phyloP scores from a whole-genome alignment of 2,329 filamentous ascomycete genomes.

The Onygena corvina region DNA sequence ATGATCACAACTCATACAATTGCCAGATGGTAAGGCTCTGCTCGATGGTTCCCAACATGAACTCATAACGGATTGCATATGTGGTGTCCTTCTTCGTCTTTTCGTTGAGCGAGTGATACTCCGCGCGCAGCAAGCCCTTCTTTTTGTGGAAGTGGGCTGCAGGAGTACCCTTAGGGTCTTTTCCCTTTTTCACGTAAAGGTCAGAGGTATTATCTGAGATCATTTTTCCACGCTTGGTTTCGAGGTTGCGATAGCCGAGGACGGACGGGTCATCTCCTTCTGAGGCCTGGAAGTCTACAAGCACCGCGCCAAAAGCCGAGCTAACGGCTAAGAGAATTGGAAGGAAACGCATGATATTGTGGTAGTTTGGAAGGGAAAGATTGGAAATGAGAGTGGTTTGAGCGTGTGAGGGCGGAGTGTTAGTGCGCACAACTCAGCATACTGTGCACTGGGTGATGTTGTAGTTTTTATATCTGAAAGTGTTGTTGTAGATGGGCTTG shows the following conservation, averaged over 20 bases:
- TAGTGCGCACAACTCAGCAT: too few relatives aligned
- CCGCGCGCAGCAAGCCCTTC: conserved; percentile 10
- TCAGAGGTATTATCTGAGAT: conserved; percentile 10
- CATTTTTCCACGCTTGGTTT: conserved; percentile 8
- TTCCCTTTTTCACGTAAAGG: conserved; percentile 11
- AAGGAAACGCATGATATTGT: conserved; percentile 11
- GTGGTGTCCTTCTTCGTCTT: conserved; percentile 11
- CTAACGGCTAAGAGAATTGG: conserved; percentile 4
- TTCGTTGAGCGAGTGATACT: conserved; percentile 12
- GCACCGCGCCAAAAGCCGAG: conserved; percentile 6
- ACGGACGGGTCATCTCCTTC: conserved; percentile 10
- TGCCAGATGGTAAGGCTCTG: conserved; percentile 13
- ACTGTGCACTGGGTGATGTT: background rate
- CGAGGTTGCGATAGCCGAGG: conserved; percentile 12
- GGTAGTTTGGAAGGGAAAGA: too few relatives aligned
- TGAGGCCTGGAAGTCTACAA: conserved; percentile 12
- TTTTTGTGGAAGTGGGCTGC: conserved; percentile 13
- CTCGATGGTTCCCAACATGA: conserved; percentile 9
- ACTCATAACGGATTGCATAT: conserved; percentile 13
- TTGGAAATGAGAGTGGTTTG: too few relatives aligned
- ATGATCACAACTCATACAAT: conserved; percentile 6
- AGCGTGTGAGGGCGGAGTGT: too few relatives aligned
- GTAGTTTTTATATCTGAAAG: background rate
- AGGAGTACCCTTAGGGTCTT: conserved; percentile 10
- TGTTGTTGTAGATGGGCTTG: too few relatives aligned